Evolutionary conservation across 2,329 filamentous ascomycete species (phyloP).

Genomic region (Colletotrichum nymphaeae): DNA sequence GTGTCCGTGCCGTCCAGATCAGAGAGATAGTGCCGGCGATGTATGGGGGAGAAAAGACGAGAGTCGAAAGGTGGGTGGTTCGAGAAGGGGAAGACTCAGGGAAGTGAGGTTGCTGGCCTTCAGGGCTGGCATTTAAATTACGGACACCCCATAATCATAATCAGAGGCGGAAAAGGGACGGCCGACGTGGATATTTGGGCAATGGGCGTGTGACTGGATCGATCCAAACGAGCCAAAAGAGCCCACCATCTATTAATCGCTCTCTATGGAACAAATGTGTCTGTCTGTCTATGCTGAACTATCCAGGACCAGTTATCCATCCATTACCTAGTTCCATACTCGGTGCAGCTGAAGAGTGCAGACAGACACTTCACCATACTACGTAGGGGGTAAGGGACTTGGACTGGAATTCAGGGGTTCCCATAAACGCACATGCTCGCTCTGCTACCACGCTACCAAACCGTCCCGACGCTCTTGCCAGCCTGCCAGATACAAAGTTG

Average conservation of each 20-base stretch:
- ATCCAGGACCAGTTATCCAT: neutral
- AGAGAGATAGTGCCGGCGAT: neutral
- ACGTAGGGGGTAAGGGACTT: neutral
- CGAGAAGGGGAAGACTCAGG: slow-evolving; percentile 26
- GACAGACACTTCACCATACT: neutral
- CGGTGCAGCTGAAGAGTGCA: too few relatives aligned
- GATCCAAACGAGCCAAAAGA: slow-evolving; percentile 14
- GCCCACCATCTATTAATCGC: slow-evolving; percentile 3
- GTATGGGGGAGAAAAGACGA: neutral
- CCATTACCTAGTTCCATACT: too few relatives aligned
- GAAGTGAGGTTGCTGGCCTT: slow-evolving; percentile 26
- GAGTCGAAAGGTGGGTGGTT: slow-evolving; percentile 18
- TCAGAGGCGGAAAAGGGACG: slow-evolving; percentile 5
- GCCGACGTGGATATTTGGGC: neutral
- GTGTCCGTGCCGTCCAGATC: neutral
- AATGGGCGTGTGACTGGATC: slow-evolving; percentile 7
- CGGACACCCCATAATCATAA: slow-evolving; percentile 35
- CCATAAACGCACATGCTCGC: slow-evolving; percentile 31
- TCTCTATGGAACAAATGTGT: too few relatives aligned
- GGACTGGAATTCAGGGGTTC: slow-evolving; percentile 31
- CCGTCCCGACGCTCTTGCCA: slow-evolving; percentile 21
- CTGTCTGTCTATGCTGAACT: neutral
- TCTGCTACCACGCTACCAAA: slow-evolving; percentile 11
- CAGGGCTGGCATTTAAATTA: slow-evolving; percentile 36
- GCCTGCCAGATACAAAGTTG: neutral